Conservation (phyloP, 495 filamentous ascomycete species). For the Daldinia vernicosa region DNA sequence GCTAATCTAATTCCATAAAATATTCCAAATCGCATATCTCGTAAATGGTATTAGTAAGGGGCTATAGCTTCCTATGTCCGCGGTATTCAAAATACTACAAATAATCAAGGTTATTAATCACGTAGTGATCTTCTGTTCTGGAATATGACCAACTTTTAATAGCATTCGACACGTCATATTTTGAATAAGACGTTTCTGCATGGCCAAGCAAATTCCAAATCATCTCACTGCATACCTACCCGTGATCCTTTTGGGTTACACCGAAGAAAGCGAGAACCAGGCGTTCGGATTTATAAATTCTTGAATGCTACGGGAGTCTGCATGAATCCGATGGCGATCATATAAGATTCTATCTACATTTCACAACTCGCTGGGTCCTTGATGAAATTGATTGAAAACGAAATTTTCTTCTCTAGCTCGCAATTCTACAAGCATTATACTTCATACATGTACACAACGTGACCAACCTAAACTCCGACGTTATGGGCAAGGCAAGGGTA, state of each 20-base stretch:
- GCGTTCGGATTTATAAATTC: background rate
- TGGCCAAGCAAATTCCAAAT: background rate
- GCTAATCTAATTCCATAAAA: conserved; percentile 16
- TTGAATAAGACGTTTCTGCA: background rate
- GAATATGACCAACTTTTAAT: background rate
- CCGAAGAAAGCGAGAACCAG: background rate
- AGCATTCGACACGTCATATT: background rate
- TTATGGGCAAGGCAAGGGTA: conserved; percentile 30
- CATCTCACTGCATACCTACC: conserved; percentile 2
- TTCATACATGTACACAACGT: conserved; percentile 18
- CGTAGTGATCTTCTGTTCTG: background rate
- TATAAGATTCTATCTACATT: background rate
- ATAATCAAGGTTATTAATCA: background rate
- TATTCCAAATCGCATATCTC: conserved; percentile 26
- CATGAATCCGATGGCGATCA: too few species aligned
- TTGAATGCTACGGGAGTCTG: too few species aligned
- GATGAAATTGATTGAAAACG: background rate
- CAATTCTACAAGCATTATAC: conserved; percentile 13
- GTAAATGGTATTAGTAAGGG: conserved; percentile 2
- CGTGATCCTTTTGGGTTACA: background rate
- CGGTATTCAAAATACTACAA: background rate
- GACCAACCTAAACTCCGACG: conserved; percentile 37
- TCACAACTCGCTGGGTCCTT: background rate
- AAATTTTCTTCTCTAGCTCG: conserved; percentile 1
- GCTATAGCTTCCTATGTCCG: background rate